Percentiles rank a stretch among this genome's conserved stretches.
Evolutionary conservation across 2,329 filamentous ascomycete genomes (phyloP).

Genomic region (Atkinsonella texensis): DNA sequence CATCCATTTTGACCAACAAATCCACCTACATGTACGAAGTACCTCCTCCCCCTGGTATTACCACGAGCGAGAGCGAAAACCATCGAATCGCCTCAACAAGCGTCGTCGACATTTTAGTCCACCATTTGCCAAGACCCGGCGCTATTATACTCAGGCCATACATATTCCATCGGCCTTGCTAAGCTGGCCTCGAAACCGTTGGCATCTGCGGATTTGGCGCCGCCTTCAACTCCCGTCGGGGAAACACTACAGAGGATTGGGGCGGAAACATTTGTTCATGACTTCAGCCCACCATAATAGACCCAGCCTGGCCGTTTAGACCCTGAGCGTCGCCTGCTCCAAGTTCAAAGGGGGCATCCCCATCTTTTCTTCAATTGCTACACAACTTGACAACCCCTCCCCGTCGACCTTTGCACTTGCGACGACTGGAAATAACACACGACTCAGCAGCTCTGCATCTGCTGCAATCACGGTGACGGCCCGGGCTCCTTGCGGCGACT

Average conservation of each 20-base stretch:
- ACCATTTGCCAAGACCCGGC: not conserved
- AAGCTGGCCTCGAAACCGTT: not conserved
- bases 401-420: not conserved
- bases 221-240: not conserved
- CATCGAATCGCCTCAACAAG: not conserved
- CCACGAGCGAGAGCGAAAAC: not conserved
- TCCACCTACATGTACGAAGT: no score
- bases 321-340: slow-evolving; percentile 1
- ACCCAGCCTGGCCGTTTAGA: slow-evolving; percentile 1
- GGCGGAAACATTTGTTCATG: not conserved
- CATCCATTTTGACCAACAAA: no score
- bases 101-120: not conserved
- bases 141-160: no score
- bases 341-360: not conserved
- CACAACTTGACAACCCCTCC: slow-evolving; percentile 1
- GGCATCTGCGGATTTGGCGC: not conserved
- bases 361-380: not conserved
- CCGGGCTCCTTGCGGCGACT: not conserved
- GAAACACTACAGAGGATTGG: not conserved
- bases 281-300: not conserved
- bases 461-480: not conserved
- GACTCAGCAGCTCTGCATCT: not conserved
- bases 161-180: not conserved
- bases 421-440: not conserved
- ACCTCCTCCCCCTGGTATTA: not conserved